Evolutionary conservation across 225 moss, liverwort and hornwort genomes (phyloP), one percentile per base, ranked within the genome.

Genomic region (Straminergon stramineum): DNA sequence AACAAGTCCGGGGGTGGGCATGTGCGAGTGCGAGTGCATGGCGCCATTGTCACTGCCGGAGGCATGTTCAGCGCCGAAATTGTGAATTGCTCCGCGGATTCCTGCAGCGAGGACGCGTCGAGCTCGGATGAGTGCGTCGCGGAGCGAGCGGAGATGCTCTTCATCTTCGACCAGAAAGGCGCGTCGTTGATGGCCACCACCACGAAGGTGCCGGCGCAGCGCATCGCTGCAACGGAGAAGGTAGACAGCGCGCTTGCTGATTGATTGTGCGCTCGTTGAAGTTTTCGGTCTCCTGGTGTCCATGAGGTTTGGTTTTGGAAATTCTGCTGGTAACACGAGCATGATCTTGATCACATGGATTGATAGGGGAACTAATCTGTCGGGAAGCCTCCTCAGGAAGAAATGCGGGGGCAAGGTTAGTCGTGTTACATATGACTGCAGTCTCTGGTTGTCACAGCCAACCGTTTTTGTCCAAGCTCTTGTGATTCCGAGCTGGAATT

Each of bases 21-120:
- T 58, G 89, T 92, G 28, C 90, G 93, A 18, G 93, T 93, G 60
- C 92, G 93, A 23, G 93, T 93, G 80, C 94, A 92, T 56, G 89
- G 88, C 39, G 89, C 92, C 81, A 84, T 93, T 87, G 91, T 92
- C 24, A 81, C 92, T 55, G 77, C 92, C 88, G 87, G 90, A 41
- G 88, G 89, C 52, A 83, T 93, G 89, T 94, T 94, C 51, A 92
- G 90, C 35, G 92, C 93, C 34, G 93, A 91, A 80, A 92, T 94
- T 60, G 41, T 93, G 52, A 89, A 90, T 37, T 89, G 94, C 91
- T 90, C 93, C 67, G 91, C 89, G 83, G 93, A 91, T 19, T 90
- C 89, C 90, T 87, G 91, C 90, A 88, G 88, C 31, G 91, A 90
- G 37, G 87, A 87, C 89, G 91, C 89, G 86, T 89, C 87, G 88